Percentiles rank a stretch among this genome's conserved stretches.
Evolutionary conservation across 805 yeast species (phyloP).

Genomic region (Candida maris): DNA sequence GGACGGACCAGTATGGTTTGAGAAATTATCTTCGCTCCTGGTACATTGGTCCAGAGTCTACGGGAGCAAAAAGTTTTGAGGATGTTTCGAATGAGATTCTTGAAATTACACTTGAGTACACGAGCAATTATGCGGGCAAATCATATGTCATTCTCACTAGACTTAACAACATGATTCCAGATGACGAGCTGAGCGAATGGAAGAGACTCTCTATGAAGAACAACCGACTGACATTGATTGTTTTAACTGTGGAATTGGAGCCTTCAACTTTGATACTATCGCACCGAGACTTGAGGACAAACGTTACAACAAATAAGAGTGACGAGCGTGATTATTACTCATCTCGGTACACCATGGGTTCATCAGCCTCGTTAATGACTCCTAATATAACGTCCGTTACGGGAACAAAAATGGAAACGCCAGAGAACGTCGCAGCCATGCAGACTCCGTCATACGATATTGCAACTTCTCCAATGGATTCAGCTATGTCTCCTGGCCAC

Average conservation of each 20-base stretch:
- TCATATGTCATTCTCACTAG: conserved; percentile 66
- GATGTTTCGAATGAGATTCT: conserved; percentile 65
- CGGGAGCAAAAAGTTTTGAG: conserved; percentile 38
- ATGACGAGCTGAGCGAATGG: conserved; percentile 80
- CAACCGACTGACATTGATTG: conserved; percentile 57
- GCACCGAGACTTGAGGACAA: conserved; percentile 14
- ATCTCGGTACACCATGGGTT: conserved; percentile 23
- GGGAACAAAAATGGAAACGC: conserved; percentile 24
- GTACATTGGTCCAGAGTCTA: conserved; percentile 40
- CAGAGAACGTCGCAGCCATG: conserved; percentile 20
- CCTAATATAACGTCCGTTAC: conserved; percentile 11
- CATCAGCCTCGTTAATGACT: conserved; percentile 25
- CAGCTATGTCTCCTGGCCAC: conserved; percentile 3
- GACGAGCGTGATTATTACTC: conserved; percentile 21
- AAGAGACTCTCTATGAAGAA: conserved; percentile 60
- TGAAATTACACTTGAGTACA: conserved; percentile 49
- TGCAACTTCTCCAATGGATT: conserved; percentile 25
- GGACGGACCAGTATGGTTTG: conserved; percentile 83
- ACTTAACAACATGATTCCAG: conserved; percentile 70
- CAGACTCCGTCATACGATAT: conserved; percentile 29
- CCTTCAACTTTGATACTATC: conserved; percentile 42
- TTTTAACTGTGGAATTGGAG: conserved; percentile 60
- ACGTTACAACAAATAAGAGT: conserved; percentile 10
- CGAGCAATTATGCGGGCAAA: conserved; percentile 45
- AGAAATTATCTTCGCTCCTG: conserved; percentile 62